Conservation (phyloP, 768 basidiomycete species). For the Punctularia strigosozonata region DNA sequence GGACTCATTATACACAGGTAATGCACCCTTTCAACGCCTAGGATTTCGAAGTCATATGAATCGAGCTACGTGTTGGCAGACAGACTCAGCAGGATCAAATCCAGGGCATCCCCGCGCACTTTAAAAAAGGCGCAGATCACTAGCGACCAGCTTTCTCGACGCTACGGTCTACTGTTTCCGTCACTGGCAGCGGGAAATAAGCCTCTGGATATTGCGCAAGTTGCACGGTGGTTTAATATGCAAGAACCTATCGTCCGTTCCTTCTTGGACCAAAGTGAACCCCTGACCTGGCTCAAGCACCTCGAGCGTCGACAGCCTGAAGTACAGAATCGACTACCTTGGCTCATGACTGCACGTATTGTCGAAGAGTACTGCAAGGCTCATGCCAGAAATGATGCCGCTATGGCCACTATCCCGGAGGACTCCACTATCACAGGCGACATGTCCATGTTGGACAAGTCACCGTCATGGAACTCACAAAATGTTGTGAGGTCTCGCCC, state of each 20-base stretch:
- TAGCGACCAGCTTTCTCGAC: slow-evolving; percentile 50
- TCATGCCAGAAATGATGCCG: slow-evolving; percentile 20
- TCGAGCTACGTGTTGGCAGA: slow-evolving; percentile 28
- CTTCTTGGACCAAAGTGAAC: slow-evolving; percentile 54
- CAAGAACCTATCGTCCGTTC: slow-evolving; percentile 34
- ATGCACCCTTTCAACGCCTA: slow-evolving; percentile 3
- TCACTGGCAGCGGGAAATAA: slow-evolving; percentile 19
- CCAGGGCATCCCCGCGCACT: slow-evolving; percentile 38
- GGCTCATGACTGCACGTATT: slow-evolving; percentile 59
- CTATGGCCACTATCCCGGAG: slow-evolving; percentile 36
- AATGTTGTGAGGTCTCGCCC: slow-evolving; percentile 14
- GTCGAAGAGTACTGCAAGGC: slow-evolving; percentile 52
- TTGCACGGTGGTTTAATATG: slow-evolving; percentile 49
- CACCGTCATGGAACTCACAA: slow-evolving; percentile 2
- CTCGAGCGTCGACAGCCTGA: slow-evolving; percentile 33
- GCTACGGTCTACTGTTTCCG: slow-evolving; percentile 44
- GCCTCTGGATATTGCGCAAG: slow-evolving; percentile 34
- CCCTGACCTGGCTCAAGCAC: slow-evolving; percentile 66
- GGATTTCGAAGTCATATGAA: neutral
- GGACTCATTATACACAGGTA: slow-evolving; percentile 46
- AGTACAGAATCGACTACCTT: slow-evolving; percentile 32
- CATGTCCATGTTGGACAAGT: too few species aligned
- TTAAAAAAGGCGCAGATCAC: slow-evolving; percentile 53
- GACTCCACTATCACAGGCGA: slow-evolving; percentile 12
- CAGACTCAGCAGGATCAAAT: slow-evolving; percentile 43